These are phyloP conservation scores for Nymphaea colorata DNA, from an alignment of 164 flowering plant genomes.

Conservation along the genomic window DNA sequence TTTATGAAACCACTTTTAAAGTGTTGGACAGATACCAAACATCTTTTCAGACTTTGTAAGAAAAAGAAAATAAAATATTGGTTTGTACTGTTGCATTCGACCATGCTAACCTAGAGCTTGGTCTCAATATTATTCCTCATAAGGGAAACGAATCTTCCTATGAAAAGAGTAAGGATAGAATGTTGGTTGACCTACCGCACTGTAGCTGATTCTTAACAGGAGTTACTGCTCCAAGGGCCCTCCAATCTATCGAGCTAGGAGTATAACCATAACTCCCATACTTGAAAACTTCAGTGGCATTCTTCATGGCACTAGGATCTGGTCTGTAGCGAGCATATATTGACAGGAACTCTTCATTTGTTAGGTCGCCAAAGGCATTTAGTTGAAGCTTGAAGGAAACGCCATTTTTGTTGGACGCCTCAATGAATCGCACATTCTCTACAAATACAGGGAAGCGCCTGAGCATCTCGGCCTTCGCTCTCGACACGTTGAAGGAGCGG, in stretches of 20 bases:
- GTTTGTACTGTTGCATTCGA: too few relatives aligned
- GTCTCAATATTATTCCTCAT: too few relatives aligned
- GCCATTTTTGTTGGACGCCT: not conserved
- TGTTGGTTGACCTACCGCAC: not conserved
- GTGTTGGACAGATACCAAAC: too few relatives aligned
- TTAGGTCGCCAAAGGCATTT: not conserved
- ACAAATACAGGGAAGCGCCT: not conserved
- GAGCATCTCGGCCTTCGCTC: not conserved
- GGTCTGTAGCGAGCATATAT: not conserved
- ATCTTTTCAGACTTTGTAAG: too few relatives aligned
- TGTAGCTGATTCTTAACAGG: not conserved
- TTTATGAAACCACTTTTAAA: too few relatives aligned
- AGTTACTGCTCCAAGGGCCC: not conserved
- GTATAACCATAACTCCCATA: not conserved
- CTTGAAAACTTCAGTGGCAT: not conserved
- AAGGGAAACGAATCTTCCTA: too few relatives aligned
- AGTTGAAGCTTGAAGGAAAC: not conserved
- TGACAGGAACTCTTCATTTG: not conserved
- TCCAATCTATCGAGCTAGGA: not conserved
- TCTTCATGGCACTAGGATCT: not conserved
- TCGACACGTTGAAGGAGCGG: not conserved
- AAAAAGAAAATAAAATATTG: too few relatives aligned
- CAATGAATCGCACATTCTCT: not conserved
- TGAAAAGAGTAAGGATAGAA: too few relatives aligned
- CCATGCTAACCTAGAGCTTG: too few relatives aligned